phyloP scores from a whole-genome alignment of 495 filamentous ascomycete species.

The Podospora pseudoanserina region DNA sequence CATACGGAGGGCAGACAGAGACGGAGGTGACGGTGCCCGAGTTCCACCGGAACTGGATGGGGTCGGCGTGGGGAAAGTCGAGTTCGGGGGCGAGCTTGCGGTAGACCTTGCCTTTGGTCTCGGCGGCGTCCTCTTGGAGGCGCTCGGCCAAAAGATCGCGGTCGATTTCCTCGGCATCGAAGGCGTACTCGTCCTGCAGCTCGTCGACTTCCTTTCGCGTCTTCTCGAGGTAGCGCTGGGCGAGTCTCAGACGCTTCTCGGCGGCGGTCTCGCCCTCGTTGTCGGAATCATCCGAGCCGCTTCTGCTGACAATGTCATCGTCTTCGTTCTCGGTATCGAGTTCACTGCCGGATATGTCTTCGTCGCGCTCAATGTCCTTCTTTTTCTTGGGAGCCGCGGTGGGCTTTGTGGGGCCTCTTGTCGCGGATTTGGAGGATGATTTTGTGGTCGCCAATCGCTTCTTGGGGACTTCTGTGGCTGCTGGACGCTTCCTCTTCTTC shows the following conservation, averaged over 20 bases:
- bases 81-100: constrained; percentile 68
- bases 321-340: constrained; percentile 47
- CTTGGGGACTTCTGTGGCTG: constrained; percentile 41
- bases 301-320: constrained; percentile 36
- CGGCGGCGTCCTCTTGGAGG: constrained; percentile 87
- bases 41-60: constrained; percentile 71
- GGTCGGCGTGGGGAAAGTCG: constrained; percentile 56
- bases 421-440: constrained; percentile 39
- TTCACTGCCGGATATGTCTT: constrained; percentile 87
- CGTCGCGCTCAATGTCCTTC: constrained; percentile 58
- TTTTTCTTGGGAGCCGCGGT: constrained; percentile 51
- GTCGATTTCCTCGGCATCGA: constrained; percentile 92
- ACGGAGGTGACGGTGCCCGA: constrained; percentile 74
- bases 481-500: constrained; percentile 71
- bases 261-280: constrained; percentile 74
- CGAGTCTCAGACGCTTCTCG: constrained; percentile 80
- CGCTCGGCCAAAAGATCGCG: constrained; percentile 84
- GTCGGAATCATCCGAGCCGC: constrained; percentile 51
- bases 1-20: constrained; percentile 70
- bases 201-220: constrained; percentile 68
- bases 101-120: constrained; percentile 86
- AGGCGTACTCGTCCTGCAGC: constrained; percentile 54
- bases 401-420: constrained; percentile 38
- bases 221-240: constrained; percentile 90
- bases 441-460: constrained; percentile 44